phyloP scores from a whole-genome alignment of 1,139 yeast genomes.

The Lodderomyces parapsilosis region DNA sequence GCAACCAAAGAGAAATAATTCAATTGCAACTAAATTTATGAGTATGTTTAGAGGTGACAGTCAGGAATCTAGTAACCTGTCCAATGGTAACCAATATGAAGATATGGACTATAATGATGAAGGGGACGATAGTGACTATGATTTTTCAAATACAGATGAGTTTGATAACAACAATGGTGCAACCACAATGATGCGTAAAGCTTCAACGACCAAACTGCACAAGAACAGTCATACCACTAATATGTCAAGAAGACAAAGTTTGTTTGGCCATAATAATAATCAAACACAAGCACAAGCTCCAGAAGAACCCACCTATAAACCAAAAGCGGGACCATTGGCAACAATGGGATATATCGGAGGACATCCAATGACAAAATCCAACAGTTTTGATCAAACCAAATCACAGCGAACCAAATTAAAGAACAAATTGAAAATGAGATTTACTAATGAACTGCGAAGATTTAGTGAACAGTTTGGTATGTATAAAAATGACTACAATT shows the following conservation, averaged over 20 bases:
- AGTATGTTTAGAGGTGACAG: conserved; percentile 5
- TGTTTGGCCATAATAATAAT: neutral
- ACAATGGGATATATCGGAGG: neutral
- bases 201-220: conserved; percentile 7
- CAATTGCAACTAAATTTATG: conserved; percentile 11
- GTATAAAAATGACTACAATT: conserved; percentile 28
- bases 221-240: conserved; percentile 1
- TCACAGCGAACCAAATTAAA: conserved; percentile 32
- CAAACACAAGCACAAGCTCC: neutral
- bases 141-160: neutral
- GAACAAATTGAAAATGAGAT: conserved; percentile 16
- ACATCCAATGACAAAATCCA: conserved; percentile 13
- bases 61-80: neutral
- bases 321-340: neutral
- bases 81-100: neutral
- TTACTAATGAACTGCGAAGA: conserved; percentile 20
- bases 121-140: conserved; percentile 1
- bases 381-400: conserved; percentile 42
- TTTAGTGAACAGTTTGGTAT: conserved; percentile 37
- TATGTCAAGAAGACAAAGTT: conserved; percentile 3
- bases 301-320: neutral
- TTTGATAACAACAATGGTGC: neutral
- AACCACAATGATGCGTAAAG: conserved; percentile 4
- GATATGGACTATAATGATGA: neutral
- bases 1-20: conserved; percentile 5